Percentiles rank a stretch among this genome's conserved stretches.
These are phyloP conservation scores for Camelina sativa DNA, from an alignment of 345 rosid genomes.

Conservation along the genomic window DNA sequence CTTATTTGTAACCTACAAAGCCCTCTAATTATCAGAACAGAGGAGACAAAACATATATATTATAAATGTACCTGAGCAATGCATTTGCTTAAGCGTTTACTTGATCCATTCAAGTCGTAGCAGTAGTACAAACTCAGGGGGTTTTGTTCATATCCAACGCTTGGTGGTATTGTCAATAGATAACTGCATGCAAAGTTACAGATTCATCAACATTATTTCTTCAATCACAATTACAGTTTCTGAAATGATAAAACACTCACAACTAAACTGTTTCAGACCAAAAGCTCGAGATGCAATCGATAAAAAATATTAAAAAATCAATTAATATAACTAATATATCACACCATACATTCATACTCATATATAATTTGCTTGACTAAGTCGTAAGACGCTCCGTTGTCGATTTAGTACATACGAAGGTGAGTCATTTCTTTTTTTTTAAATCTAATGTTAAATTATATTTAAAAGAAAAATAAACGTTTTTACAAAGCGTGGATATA, in stretches of 20 bases:
- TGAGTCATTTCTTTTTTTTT: no score
- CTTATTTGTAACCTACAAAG: constrained; percentile 82
- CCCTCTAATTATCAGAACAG: constrained; percentile 4
- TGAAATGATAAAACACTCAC: not conserved
- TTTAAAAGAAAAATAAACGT: no score
- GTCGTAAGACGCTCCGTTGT: not conserved
- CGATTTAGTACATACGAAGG: not conserved
- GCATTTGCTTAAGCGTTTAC: constrained; percentile 60
- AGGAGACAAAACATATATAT: not conserved
- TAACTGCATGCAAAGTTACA: constrained; percentile 50
- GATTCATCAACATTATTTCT: not conserved
- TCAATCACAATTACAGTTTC: not conserved
- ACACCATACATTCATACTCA: no score
- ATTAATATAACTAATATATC: no score
- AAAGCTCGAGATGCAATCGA: no score
- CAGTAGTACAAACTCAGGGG: constrained; percentile 93
- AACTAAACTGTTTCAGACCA: no score
- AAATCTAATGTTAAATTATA: no score
- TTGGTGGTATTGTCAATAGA: constrained; percentile 85
- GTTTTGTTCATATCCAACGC: constrained; percentile 89
- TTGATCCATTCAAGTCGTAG: constrained; percentile 54
- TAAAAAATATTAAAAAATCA: no score
- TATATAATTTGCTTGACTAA: not conserved
- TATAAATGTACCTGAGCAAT: constrained; percentile 69
- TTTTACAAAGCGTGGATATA: no score